phyloP scores from a whole-genome alignment of 1,284 basidiomycete genomes.

The Fomitopsis pinicola region DNA sequence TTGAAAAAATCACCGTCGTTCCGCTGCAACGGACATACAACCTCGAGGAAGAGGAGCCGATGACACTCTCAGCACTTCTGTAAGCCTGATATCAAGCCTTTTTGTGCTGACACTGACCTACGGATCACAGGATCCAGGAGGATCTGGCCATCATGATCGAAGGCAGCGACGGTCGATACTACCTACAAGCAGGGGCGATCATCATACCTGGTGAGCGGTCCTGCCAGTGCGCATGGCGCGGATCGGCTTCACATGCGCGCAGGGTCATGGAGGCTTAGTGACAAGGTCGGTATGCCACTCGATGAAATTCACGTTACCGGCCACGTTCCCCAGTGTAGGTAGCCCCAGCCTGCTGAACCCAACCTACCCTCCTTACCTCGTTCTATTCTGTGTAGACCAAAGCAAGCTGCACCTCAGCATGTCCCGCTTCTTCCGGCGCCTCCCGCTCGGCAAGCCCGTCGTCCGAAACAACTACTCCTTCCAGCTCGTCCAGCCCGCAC shows the following conservation, averaged over 20 bases:
- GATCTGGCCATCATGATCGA: slow-evolving; percentile 77
- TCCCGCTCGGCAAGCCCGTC: slow-evolving; percentile 66
- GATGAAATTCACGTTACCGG: slow-evolving; percentile 71
- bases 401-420: slow-evolving; percentile 63
- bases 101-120: background rate
- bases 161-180: slow-evolving; percentile 65
- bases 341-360: background rate
- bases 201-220: slow-evolving; percentile 50
- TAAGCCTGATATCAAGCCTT: slow-evolving; percentile 28
- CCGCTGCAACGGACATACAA: slow-evolving; percentile 49
- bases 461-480: slow-evolving; percentile 70
- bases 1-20: slow-evolving; percentile 49
- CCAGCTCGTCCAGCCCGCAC: slow-evolving; percentile 41
- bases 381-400: slow-evolving; percentile 39
- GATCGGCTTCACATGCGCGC: background rate
- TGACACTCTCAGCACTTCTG: slow-evolving; percentile 56
- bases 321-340: slow-evolving; percentile 67
- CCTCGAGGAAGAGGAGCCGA: slow-evolving; percentile 50
- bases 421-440: slow-evolving; percentile 64
- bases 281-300: slow-evolving; percentile 71
- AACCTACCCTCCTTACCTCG: background rate
- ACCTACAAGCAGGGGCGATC: slow-evolving; percentile 70
- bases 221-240: background rate
- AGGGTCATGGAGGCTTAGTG: slow-evolving; percentile 76
- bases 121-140: slow-evolving; percentile 49